phyloP scores from a whole-genome alignment of 169 alveolate genomes.

The Plasmodium gallinaceum region DNA sequence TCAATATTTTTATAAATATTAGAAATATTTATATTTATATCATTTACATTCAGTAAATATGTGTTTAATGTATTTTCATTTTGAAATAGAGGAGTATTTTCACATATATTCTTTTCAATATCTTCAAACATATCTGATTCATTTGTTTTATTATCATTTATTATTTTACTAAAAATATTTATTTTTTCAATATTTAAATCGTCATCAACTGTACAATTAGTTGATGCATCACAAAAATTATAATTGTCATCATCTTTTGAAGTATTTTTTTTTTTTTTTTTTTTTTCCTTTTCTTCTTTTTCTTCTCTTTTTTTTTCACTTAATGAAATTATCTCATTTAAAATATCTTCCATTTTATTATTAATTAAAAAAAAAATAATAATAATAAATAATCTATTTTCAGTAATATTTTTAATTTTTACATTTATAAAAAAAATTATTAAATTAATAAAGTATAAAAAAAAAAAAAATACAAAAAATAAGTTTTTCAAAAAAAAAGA shows the following conservation, averaged over 20 bases:
- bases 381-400: not conserved
- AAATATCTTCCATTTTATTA: constrained; percentile 45
- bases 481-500: too few species aligned
- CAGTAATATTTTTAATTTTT: too few species aligned
- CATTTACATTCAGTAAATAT: constrained; percentile 34
- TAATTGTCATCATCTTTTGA: not conserved
- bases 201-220: constrained; percentile 49
- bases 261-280: not conserved
- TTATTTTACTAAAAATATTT: constrained; percentile 36
- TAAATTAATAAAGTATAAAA: constrained; percentile 1
- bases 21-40: constrained; percentile 37
- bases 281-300: not conserved
- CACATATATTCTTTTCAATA: constrained; percentile 16
- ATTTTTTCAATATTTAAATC: constrained; percentile 40
- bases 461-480: constrained; percentile 4
- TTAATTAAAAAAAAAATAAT: not conserved
- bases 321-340: constrained; percentile 45
- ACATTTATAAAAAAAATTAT: not conserved
- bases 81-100: constrained; percentile 11
- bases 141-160: constrained; percentile 13
- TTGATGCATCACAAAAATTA: constrained; percentile 35
- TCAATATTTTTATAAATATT: constrained; percentile 42
- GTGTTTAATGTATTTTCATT: constrained; percentile 9
- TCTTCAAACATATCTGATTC: constrained; percentile 10
- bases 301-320: constrained; percentile 35